Evolutionary conservation across 352 stramenopile genomes (phyloP).

Genomic region (Phytophthora kernoviae): DNA sequence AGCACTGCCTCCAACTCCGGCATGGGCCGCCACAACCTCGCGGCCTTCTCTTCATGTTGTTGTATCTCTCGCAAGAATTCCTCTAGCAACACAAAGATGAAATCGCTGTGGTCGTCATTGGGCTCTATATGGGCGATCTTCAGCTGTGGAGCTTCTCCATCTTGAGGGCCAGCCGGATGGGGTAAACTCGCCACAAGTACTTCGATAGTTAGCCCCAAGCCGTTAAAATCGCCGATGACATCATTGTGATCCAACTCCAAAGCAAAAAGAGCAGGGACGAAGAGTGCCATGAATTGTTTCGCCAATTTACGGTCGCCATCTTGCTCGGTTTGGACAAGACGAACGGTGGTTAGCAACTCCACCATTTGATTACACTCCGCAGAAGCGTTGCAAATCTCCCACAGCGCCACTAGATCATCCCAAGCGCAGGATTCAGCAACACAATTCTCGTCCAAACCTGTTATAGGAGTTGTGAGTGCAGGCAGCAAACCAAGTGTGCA

Average conservation of each 20-base stretch:
- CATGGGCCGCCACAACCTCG: constrained; percentile 38
- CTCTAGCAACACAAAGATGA: constrained; percentile 40
- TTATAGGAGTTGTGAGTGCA: constrained; percentile 17
- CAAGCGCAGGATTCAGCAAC: constrained; percentile 1
- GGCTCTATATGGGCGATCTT: neutral
- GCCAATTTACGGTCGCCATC: constrained; percentile 5
- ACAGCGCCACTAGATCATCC: constrained; percentile 26
- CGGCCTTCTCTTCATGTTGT: neutral
- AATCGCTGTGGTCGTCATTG: constrained; percentile 4
- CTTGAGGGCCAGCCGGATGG: constrained; percentile 5
- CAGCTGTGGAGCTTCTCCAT: neutral
- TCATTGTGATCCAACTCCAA: constrained; percentile 14
- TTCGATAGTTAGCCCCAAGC: constrained; percentile 25
- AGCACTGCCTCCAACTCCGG: constrained; percentile 40
- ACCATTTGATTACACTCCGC: constrained; percentile 10
- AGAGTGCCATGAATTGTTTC: constrained; percentile 16
- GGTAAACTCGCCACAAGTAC: constrained; percentile 40
- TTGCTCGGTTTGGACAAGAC: constrained; percentile 2
- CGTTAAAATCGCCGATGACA: constrained; percentile 10
- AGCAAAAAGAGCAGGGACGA: constrained; percentile 18
- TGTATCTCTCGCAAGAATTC: constrained; percentile 43
- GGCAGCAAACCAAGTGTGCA: constrained; percentile 48
- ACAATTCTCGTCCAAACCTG: neutral
- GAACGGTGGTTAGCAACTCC: constrained; percentile 11
- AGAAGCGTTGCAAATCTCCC: constrained; percentile 5